Conservation (phyloP, 352 stramenopile species). For the Phytophthora citricola region DNA sequence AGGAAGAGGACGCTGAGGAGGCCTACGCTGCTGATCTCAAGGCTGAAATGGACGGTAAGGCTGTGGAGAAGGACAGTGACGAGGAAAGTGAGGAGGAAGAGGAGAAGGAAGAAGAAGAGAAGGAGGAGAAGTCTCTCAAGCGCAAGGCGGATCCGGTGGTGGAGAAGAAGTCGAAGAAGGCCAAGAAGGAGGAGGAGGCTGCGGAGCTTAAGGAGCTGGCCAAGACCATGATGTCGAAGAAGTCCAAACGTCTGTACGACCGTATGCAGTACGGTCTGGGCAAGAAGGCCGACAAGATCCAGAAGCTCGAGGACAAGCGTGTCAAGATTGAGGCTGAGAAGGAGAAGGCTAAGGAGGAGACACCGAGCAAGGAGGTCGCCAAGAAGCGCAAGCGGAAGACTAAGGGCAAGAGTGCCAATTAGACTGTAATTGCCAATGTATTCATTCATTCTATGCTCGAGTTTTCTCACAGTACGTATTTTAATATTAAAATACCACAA, state of each 20-base stretch:
- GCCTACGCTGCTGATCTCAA: constrained; percentile 82
- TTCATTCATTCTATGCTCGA: constrained; percentile 27
- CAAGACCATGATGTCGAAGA: constrained; percentile 95
- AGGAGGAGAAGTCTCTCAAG: constrained; percentile 48
- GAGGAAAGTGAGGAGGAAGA: constrained; percentile 52
- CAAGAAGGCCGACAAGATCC: constrained; percentile 89
- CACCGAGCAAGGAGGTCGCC: constrained; percentile 40
- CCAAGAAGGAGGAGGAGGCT: constrained; percentile 81
- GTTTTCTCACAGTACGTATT: background rate
- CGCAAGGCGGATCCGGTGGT: constrained; percentile 44
- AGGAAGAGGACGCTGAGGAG: constrained; percentile 64
- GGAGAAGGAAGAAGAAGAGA: constrained; percentile 41
- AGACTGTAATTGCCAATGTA: constrained; percentile 53
- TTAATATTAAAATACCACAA: too few species aligned
- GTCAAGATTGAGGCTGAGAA: constrained; percentile 72
- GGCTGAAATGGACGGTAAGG: constrained; percentile 70
- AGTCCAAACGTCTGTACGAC: constrained; percentile 91
- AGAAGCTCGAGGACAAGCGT: constrained; percentile 85
- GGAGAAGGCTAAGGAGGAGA: constrained; percentile 42
- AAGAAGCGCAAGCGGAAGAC: constrained; percentile 50
- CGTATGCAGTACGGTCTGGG: constrained; percentile 92
- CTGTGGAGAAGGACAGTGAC: constrained; percentile 38
- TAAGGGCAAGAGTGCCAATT: constrained; percentile 44
- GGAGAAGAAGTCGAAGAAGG: constrained; percentile 79
- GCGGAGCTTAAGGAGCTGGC: constrained; percentile 85